phyloP scores from a whole-genome alignment of 768 basidiomycete genomes.

The Coprinopsis sp. region DNA sequence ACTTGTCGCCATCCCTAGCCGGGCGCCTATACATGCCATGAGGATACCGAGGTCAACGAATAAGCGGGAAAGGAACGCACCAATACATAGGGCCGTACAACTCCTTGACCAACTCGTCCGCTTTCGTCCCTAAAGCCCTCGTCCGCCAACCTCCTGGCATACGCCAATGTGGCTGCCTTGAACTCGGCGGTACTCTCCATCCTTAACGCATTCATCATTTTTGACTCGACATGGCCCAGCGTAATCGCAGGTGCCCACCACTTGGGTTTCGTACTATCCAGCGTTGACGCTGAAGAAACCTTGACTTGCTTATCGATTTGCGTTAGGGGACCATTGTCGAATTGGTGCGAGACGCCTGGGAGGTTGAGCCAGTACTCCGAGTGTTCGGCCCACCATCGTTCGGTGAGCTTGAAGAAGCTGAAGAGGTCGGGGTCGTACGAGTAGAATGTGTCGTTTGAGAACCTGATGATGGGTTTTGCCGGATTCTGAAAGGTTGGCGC shows the following conservation, averaged over 20 bases:
- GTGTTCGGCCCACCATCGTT: conserved; percentile 81
- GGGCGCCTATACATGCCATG: conserved; percentile 51
- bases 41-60: neutral
- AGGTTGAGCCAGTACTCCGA: conserved; percentile 78
- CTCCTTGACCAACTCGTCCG: conserved; percentile 88
- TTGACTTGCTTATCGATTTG: conserved; percentile 36
- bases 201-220: conserved; percentile 66
- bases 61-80: conserved; percentile 43
- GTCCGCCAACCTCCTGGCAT: conserved; percentile 83
- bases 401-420: conserved; percentile 72
- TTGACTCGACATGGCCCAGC: conserved; percentile 88
- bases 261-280: conserved; percentile 49
- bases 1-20: conserved; percentile 54
- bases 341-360: conserved; percentile 27
- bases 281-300: conserved; percentile 22
- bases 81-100: conserved; percentile 87
- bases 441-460: conserved; percentile 74
- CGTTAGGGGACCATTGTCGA: conserved; percentile 52
- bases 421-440: conserved; percentile 68
- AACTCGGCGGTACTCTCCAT: conserved; percentile 86
- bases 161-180: conserved; percentile 66
- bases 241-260: conserved; percentile 86
- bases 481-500: conserved; percentile 68
- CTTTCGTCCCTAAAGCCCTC: conserved; percentile 85
- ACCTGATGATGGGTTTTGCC: conserved; percentile 73